Conservation (phyloP, 2,329 filamentous ascomycete species). For the Raffaelea arxii region DNA sequence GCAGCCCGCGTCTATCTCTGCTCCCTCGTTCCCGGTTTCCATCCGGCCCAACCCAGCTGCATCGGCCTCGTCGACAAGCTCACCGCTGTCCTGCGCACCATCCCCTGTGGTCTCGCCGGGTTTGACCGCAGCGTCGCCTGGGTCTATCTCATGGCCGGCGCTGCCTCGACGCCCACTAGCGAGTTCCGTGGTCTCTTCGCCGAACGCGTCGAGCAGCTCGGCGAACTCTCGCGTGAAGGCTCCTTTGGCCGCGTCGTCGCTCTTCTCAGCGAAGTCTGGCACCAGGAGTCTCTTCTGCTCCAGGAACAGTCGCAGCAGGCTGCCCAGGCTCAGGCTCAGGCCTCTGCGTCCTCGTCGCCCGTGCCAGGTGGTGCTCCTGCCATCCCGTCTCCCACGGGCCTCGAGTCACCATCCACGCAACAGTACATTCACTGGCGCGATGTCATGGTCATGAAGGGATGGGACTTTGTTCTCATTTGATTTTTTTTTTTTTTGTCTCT, state of each 20-base stretch:
- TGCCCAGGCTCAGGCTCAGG: background rate
- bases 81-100: conserved; percentile 64
- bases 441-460: conserved; percentile 81
- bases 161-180: conserved; percentile 62
- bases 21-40: conserved; percentile 83
- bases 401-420: conserved; percentile 22
- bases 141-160: conserved; percentile 84
- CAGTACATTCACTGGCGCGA: conserved; percentile 88
- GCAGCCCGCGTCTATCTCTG: conserved; percentile 95
- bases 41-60: conserved; percentile 63
- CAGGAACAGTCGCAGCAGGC: conserved; percentile 12
- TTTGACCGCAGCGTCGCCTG: conserved; percentile 88
- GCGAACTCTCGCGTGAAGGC: conserved; percentile 68
- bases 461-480: conserved; percentile 86
- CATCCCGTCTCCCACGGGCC: conserved; percentile 20
- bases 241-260: conserved; percentile 76
- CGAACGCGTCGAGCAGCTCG: conserved; percentile 64
- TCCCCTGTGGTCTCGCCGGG: conserved; percentile 70
- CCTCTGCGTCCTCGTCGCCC: conserved; percentile 21
- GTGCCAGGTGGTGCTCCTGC: conserved; percentile 24
- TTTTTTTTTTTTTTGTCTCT: conserved; percentile 1
- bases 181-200: conserved; percentile 69
- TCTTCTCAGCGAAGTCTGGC: conserved; percentile 77
- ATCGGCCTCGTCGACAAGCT: conserved; percentile 71
- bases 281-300: conserved; percentile 48